These are phyloP conservation scores for Basipetospora sp. DNA, from an alignment of 2,329 filamentous ascomycete genomes.

Conservation along the genomic window DNA sequence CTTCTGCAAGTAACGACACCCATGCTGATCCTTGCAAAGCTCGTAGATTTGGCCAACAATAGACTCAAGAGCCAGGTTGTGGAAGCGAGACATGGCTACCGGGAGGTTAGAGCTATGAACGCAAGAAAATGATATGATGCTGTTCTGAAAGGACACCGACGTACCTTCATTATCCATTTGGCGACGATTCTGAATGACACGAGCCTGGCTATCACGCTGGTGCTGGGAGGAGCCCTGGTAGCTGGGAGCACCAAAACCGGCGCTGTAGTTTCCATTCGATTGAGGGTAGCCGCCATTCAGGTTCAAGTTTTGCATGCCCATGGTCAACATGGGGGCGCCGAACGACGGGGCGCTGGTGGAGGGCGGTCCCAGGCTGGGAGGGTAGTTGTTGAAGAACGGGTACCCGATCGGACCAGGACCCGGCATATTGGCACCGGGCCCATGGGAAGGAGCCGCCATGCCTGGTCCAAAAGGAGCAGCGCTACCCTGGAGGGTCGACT, in stretches of 20 bases:
- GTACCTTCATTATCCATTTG: slow-evolving; percentile 58
- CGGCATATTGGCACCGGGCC: slow-evolving; percentile 17
- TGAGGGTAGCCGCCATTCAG: slow-evolving; percentile 1
- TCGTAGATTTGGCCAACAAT: slow-evolving; percentile 73
- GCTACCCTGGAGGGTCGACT: slow-evolving; percentile 64
- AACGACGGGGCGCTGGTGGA: slow-evolving; percentile 17
- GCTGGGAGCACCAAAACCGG: slow-evolving; percentile 3
- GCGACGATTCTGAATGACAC: slow-evolving; percentile 61
- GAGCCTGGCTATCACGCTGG: slow-evolving; percentile 59
- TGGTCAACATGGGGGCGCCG: slow-evolving; percentile 46
- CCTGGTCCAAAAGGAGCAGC: slow-evolving; percentile 65
- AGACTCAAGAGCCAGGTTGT: slow-evolving; percentile 67
- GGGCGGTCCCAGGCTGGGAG: slow-evolving; percentile 9
- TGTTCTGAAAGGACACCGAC: slow-evolving; percentile 9
- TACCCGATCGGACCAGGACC: slow-evolving; percentile 12
- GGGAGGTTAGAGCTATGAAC: slow-evolving; percentile 4
- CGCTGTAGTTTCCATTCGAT: no score
- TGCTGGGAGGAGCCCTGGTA: slow-evolving; percentile 20
- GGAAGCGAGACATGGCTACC: slow-evolving; percentile 60
- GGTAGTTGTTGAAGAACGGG: slow-evolving; percentile 6
- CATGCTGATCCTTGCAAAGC: slow-evolving; percentile 94
- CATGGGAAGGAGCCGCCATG: slow-evolving; percentile 15
- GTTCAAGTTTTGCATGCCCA: slow-evolving; percentile 54
- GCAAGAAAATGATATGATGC: neutral
- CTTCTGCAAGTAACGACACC: slow-evolving; percentile 90